These are phyloP conservation scores for Tolypocladium ovalisporum DNA, from an alignment of 2,329 filamentous ascomycete species.

Conservation along the genomic window DNA sequence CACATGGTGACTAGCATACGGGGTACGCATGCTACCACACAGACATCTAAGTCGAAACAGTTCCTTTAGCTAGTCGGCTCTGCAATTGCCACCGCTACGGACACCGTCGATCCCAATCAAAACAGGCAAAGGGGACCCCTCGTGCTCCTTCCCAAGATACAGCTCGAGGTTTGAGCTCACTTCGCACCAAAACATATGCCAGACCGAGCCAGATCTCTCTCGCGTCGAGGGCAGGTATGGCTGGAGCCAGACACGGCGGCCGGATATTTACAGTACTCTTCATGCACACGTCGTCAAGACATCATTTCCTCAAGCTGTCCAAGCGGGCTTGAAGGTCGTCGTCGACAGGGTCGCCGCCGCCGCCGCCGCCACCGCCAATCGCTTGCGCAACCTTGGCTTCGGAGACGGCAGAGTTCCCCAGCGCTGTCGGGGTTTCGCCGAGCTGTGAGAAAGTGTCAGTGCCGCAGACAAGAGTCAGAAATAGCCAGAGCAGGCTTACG, in stretches of 20 bases:
- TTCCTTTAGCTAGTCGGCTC: background rate
- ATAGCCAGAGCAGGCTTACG: slow-evolving; percentile 40
- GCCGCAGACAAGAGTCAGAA: background rate
- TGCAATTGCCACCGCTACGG: background rate
- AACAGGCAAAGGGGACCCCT: background rate
- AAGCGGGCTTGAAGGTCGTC: slow-evolving; percentile 90
- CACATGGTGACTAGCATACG: background rate
- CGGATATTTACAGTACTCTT: background rate
- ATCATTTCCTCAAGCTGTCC: slow-evolving; percentile 64
- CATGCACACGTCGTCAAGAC: background rate
- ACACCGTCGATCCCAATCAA: background rate
- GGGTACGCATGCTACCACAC: background rate
- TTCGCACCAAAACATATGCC: background rate
- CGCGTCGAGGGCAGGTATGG: background rate
- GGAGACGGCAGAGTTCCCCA: slow-evolving; percentile 62
- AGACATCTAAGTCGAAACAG: background rate
- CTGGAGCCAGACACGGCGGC: background rate
- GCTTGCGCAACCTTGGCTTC: slow-evolving; percentile 80
- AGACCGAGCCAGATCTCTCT: background rate
- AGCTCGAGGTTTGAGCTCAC: background rate
- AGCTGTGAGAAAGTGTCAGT: slow-evolving; percentile 42
- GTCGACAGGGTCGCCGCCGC: slow-evolving; percentile 53
- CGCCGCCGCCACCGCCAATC: slow-evolving; percentile 52
- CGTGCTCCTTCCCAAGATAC: background rate
- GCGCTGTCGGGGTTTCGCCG: slow-evolving; percentile 77